Evolutionary conservation across 2,329 filamentous ascomycete genomes (phyloP).

Genomic region (Ampelomyces quisqualis): DNA sequence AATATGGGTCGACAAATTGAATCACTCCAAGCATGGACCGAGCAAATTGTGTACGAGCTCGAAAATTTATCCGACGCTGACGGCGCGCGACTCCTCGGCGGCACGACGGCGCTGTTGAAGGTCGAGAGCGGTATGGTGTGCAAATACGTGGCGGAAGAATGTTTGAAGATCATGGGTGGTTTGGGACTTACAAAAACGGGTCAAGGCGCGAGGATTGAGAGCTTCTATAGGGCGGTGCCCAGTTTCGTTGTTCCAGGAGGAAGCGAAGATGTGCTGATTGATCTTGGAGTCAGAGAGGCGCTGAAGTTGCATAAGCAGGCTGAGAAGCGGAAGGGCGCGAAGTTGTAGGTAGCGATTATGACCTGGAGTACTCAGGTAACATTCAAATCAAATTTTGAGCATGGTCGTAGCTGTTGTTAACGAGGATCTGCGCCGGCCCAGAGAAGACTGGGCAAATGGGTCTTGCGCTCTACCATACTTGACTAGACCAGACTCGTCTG

Average conservation of each 20-base stretch:
- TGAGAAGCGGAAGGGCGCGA: slow-evolving; percentile 22
- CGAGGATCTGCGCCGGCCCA: too few species aligned
- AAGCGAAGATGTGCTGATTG: slow-evolving; percentile 32
- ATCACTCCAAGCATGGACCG: slow-evolving; percentile 30
- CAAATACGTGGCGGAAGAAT: slow-evolving; percentile 31
- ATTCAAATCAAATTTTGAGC: too few species aligned
- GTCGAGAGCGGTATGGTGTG: slow-evolving; percentile 29
- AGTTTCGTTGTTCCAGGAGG: slow-evolving; percentile 30
- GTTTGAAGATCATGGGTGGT: slow-evolving; percentile 30
- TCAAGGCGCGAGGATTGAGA: slow-evolving; percentile 30
- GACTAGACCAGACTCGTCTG: too few species aligned
- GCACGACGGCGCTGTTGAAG: slow-evolving; percentile 29
- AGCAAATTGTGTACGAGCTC: slow-evolving; percentile 33
- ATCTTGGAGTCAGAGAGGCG: slow-evolving; percentile 34
- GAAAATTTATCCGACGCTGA: slow-evolving; percentile 23
- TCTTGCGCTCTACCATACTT: too few species aligned
- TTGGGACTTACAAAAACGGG: slow-evolving; percentile 33
- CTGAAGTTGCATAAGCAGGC: slow-evolving; percentile 30
- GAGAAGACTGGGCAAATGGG: too few species aligned
- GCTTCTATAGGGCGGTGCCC: slow-evolving; percentile 27
- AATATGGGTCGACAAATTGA: slow-evolving; percentile 35
- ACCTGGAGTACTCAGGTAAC: too few species aligned
- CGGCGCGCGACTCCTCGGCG: slow-evolving; percentile 22
- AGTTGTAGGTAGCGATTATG: slow-evolving; percentile 11
- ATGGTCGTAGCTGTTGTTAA: too few species aligned